Base-by-base conservation (phyloP, 495 filamentous ascomycete genomes). In the Amorphotheca resinae region DNA sequence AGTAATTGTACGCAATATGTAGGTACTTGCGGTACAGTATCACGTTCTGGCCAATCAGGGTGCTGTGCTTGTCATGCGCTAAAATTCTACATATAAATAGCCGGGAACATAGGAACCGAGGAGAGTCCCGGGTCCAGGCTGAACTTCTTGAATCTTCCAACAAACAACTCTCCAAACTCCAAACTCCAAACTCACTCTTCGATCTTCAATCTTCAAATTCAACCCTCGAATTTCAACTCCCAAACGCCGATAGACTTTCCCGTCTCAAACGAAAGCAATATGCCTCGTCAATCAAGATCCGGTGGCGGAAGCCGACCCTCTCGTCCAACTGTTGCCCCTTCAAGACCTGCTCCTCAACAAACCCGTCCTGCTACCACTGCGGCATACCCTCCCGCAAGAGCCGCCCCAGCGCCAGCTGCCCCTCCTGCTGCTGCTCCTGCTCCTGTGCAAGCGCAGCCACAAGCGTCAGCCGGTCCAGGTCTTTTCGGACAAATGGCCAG, bases 401-500 rank as follows among this genome's bases (percentile, higher is more conserved):
- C 63, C 34, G 44, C 58, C 28, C 65, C 66, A 41, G 58, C 71
- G 45, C 58, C 57, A 30, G 38, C 63, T 65, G 42, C 63, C 30
- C 39, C 54, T 3, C 48, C 58, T 33, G 54, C 71, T 46, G 59
- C 57, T 33, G 38, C 63, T 65, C 44, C 63, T 31, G 39, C 54
- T 3, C 48, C 58, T 33, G 54, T 61, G 26, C 48, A 49, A 46
- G 69, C 70, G 48, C 42, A 42, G 22, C 50, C 38, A 23, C 23
- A 36, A 17, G 42, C 32, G 28, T 77, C 76, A 42, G 63, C 76
- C 42, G 76, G 80, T 12, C 75, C 81, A 4, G 84, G 85, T 50
- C 70, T 89, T 5, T 79, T 93, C 51, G 84, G 79, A 35, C 79
- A 88, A 69, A 88, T 89, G 79, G 84, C 84, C 48, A 83, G 77